A percentile compares a stretch with the other conserved stretches of the same genome.
These are phyloP conservation scores for Xylaria sp. DNA, from an alignment of 2,329 filamentous ascomycete species.

Conservation along the genomic window DNA sequence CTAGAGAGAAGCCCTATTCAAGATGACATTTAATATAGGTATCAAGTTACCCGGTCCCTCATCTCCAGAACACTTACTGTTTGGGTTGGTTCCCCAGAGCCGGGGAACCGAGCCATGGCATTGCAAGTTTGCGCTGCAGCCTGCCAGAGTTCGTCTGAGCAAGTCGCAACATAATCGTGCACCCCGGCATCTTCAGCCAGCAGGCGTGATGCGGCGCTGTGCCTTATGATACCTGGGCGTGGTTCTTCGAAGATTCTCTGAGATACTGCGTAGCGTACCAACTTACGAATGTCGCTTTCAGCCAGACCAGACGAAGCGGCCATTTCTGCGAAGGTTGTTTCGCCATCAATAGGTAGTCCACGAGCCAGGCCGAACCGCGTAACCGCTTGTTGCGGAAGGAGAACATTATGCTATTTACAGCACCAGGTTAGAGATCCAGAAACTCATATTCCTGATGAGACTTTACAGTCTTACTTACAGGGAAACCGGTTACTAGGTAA, in stretches of 20 bases:
- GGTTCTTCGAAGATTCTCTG: slow-evolving; percentile 51
- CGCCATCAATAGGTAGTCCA: not conserved
- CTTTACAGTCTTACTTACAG: not conserved
- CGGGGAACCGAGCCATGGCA: slow-evolving; percentile 45
- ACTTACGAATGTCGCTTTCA: not conserved
- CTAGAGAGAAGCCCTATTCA: slow-evolving; percentile 58
- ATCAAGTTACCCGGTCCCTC: no score
- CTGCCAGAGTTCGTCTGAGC: slow-evolving; percentile 33
- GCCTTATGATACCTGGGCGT: slow-evolving; percentile 38
- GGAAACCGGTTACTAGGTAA: slow-evolving; percentile 33
- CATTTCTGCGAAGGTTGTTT: not conserved
- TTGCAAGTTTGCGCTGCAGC: slow-evolving; percentile 28
- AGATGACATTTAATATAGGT: no score
- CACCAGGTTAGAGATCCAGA: no score
- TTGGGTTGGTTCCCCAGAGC: slow-evolving; percentile 59
- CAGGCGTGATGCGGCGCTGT: slow-evolving; percentile 40
- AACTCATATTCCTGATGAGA: no score
- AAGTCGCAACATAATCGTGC: slow-evolving; percentile 55
- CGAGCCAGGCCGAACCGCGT: no score
- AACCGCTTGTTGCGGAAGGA: slow-evolving; percentile 22
- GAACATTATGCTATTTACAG: slow-evolving; percentile 17
- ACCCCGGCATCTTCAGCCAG: slow-evolving; percentile 54
- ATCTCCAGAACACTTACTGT: slow-evolving; percentile 41
- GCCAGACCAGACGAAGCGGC: not conserved
- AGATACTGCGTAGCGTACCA: slow-evolving; percentile 30